Base-by-base conservation (phyloP, 192 early-diverging fungal species). In the Umbelopsis sp. region DNA sequence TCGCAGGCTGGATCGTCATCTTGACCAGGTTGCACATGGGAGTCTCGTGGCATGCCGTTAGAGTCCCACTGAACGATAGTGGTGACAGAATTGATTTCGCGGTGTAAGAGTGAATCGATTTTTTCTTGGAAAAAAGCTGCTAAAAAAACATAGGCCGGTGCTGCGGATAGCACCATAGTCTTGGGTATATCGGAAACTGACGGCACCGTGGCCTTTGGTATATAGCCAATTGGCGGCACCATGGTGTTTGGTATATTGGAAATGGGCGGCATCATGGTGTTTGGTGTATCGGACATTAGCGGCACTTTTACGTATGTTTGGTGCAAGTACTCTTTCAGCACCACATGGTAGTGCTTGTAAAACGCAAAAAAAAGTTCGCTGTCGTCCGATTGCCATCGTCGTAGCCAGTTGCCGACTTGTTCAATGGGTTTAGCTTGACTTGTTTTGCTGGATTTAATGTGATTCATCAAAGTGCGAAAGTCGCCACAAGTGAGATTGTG, bases 301-400 rank as follows among this genome's bases (percentile, higher is more conserved):
- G 47, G 71, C 51, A 49, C 13, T 16, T 66, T 49, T 27, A 18
- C 33, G 70, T 80, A 33, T 7, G 80, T 68, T 22, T 33, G 49
- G 2, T 66, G 58, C 11, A 85, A 45, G 44, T 82, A 82, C 5
- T 72, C 70, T 66, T 77, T 66, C 16, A 85, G 75, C 8, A 78
- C 77, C 11, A 81, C 50, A 46, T 85, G 81, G 51, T 85, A 85
- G 50, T 85, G 81, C 12, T 80, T 72, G 49, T 83, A 85, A 71
- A 85, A 85, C 41, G 81, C 74, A 72, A 85, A 85, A 70, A 85
- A 85, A 15, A 85, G 69, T 49, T 85, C 84, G 44, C 81, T 83
- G 21, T 85, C 84, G 18, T 85, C 84, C 58, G 80, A 81, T 53
- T 83, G 84, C 84, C 84, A 85, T 51, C 77, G 69, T 37, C 79